These are phyloP conservation scores for Ramaria rubella DNA, from an alignment of 768 basidiomycete species.

Conservation along the genomic window DNA sequence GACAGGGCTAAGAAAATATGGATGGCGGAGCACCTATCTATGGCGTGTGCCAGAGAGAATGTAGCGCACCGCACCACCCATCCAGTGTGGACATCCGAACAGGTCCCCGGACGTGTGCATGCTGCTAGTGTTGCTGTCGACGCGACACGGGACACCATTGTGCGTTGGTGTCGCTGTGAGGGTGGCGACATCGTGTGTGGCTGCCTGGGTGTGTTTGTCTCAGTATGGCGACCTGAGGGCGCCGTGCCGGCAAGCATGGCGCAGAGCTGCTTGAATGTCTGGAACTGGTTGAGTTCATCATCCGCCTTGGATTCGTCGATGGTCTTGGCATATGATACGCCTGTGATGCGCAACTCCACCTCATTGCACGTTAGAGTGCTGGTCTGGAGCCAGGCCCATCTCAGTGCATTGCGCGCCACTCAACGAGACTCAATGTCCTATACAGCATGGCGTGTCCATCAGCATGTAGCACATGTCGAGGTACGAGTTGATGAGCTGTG, in stretches of 20 bases:
- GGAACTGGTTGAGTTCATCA: conserved; percentile 53
- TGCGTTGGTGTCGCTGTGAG: too few relatives aligned
- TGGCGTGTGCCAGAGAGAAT: too few relatives aligned
- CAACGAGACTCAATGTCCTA: conserved; percentile 95
- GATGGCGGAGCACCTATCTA: too few relatives aligned
- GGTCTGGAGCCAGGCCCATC: conserved; percentile 32
- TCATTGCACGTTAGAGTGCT: conserved; percentile 95
- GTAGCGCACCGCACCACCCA: too few relatives aligned
- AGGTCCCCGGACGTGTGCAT: too few relatives aligned
- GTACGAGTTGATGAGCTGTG: conserved; percentile 93
- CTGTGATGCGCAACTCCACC: conserved; percentile 94
- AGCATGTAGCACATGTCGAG: conserved; percentile 96
- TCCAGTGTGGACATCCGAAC: too few relatives aligned
- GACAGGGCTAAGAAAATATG: too few relatives aligned
- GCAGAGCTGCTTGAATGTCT: conserved; percentile 71
- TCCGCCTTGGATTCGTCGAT: conserved; percentile 83
- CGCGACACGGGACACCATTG: too few relatives aligned
- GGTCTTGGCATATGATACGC: conserved; percentile 80
- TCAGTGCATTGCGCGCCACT: conserved; percentile 26
- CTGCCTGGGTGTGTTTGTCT: too few relatives aligned
- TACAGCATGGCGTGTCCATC: conserved; percentile 97
- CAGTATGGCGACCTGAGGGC: too few relatives aligned
- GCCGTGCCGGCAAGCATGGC: conserved; percentile 40
- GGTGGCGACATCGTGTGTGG: too few relatives aligned
- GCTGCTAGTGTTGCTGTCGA: too few relatives aligned